These are phyloP conservation scores for Cadophora malorum DNA, from an alignment of 2,329 filamentous ascomycete species.

Conservation along the genomic window DNA sequence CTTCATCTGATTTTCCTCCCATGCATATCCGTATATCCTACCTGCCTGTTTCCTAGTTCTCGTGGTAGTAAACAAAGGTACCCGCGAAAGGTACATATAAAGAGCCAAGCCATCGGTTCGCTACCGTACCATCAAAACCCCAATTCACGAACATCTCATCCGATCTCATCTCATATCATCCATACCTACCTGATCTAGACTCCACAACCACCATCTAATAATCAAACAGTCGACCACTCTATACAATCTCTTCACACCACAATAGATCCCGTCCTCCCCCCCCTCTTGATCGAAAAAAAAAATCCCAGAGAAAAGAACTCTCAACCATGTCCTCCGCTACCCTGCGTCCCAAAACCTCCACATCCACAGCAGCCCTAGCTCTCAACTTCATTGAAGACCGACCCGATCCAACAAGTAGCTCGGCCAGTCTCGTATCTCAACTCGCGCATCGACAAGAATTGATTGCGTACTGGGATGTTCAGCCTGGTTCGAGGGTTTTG, in stretches of 20 bases:
- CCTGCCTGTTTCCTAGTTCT: background rate
- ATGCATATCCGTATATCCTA: background rate
- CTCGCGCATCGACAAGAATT: conserved; percentile 49
- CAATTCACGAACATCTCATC: background rate
- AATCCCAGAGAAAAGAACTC: background rate
- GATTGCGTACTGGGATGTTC: conserved; percentile 47
- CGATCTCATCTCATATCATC: conserved; percentile 14
- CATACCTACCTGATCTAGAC: background rate
- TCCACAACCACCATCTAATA: background rate
- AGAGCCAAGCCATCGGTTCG: background rate
- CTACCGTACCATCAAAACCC: too few species aligned
- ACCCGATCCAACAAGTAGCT: conserved; percentile 5
- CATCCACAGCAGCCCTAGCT: conserved; percentile 17
- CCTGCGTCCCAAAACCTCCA: conserved; percentile 9
- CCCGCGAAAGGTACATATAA: background rate
- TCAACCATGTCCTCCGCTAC: background rate
- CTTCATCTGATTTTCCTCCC: background rate
- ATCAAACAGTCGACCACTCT: too few species aligned
- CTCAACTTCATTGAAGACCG: conserved; percentile 30
- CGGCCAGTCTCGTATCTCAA: conserved; percentile 34
- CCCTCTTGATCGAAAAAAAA: too few species aligned
- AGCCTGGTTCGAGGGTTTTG: conserved; percentile 52
- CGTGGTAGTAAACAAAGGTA: background rate
- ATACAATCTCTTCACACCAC: too few species aligned
- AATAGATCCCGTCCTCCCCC: too few species aligned